Percentiles rank a stretch among this genome's conserved stretches.
Evolutionary conservation across 2,329 filamentous ascomycete genomes (phyloP).

Genomic region (Fusarium proliferatum): DNA sequence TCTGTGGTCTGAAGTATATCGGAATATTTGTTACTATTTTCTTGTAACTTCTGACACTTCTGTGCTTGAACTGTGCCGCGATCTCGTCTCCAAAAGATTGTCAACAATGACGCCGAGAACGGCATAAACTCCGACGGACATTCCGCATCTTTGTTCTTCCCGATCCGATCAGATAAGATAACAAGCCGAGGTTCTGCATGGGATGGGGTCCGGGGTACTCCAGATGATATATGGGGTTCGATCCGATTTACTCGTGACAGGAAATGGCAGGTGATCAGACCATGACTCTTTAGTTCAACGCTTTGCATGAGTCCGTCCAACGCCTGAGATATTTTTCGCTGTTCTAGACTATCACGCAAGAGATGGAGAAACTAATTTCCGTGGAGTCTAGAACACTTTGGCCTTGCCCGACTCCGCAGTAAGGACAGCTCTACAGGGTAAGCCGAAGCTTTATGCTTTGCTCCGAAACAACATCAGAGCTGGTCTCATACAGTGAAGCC

Average conservation of each 20-base stretch:
- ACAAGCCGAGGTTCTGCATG: not conserved
- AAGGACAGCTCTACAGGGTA: not conserved
- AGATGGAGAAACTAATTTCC: not conserved
- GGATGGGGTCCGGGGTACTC: not conserved
- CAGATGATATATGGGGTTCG: not conserved
- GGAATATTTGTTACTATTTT: not conserved
- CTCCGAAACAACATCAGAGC: not conserved
- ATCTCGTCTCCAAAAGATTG: not conserved
- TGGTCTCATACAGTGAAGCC: too few species aligned
- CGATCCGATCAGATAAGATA: constrained; percentile 17
- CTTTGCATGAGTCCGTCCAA: not conserved
- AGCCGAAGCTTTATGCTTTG: too few species aligned
- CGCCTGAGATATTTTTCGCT: not conserved
- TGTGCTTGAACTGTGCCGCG: not conserved
- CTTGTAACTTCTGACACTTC: not conserved
- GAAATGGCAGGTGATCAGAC: not conserved
- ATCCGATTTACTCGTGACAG: not conserved
- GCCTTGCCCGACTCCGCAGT: accelerated
- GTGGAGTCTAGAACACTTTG: not conserved
- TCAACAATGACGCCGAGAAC: not conserved
- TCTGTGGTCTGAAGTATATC: accelerated
- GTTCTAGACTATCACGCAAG: not conserved
- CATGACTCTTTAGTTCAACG: not conserved
- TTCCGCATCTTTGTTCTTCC: not conserved
- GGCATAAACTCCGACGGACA: not conserved